Base-by-base conservation (phyloP, 75 land plant genomes). In the Gnetum montanum region DNA sequence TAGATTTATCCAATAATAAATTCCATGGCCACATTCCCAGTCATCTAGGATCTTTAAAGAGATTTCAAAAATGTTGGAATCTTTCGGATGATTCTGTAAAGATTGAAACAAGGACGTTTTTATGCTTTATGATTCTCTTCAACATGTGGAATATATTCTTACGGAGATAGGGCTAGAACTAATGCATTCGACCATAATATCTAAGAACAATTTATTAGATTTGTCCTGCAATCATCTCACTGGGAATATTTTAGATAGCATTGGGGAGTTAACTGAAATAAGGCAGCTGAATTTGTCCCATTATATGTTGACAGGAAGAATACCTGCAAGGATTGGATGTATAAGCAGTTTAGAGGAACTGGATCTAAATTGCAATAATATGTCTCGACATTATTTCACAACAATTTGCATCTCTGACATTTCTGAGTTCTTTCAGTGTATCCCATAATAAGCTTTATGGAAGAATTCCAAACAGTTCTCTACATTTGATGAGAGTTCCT, bases 1-100 rank as follows among this genome's bases (percentile, higher is more conserved):
- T 80, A 56, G 82, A 83, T 56, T 23, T 83, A 36, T 75, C 87
- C 6, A 52, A 69, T 70, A 79, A 79, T 27, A 29, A 8, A 1
- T 57, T 83, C 64, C 20, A 13, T 4, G 84, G 84, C 59, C 33
- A 13, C 8, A 65, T 82, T 38, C 82, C 81, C 10, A 30, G 6
- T 5, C 62, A 60, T 63, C 24, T 78, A 13, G 78, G 70, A 5
- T 24, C 51, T 31, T 48, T 75, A 11, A 8, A 25, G 12, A 8
- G 8, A 59, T 75, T 35, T 73, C 78, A 13, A 43, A 25, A 22
- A 20, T 74, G 10, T 34, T 31, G 10, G 10, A 49, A 41, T 37
- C 53, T n/a, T 23, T 20, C 4, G n/a, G 25, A 50, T 34, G 63
- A 31, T 28, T 28, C 18, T 56, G 12, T 10, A 12, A 12, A 35